Evolutionary conservation across 129 eudicot species (phyloP).

Genomic region (Pseudognaphalium luteoalbum): DNA sequence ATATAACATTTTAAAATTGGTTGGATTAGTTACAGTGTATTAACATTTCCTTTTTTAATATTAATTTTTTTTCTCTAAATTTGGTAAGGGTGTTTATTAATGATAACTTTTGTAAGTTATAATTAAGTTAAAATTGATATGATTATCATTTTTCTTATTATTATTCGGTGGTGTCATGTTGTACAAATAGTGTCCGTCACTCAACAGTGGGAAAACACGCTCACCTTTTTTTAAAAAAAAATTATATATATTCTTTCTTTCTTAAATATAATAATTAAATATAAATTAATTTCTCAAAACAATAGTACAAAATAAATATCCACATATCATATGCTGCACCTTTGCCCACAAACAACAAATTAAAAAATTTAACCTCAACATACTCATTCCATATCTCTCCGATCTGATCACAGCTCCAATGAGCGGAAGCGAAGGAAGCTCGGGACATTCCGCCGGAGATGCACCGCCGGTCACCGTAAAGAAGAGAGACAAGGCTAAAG

Average conservation of each 20-base stretch:
- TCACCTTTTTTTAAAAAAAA: not conserved
- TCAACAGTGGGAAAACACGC: not conserved
- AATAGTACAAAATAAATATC: not conserved
- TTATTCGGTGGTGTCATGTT: not conserved
- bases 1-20: no score
- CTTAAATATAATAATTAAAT: no score
- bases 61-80: no score
- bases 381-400: slow-evolving; percentile 10
- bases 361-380: slow-evolving; percentile 14
- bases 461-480: slow-evolving; percentile 32
- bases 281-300: not conserved
- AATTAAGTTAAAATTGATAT: no score
- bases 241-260: no score
- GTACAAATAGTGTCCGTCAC: not conserved
- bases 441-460: slow-evolving; percentile 66
- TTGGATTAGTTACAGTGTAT: no score
- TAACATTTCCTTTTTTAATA: no score
- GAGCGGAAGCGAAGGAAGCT: slow-evolving; percentile 81
- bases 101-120: no score
- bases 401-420: slow-evolving; percentile 35
- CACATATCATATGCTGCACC: not conserved
- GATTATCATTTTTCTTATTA: not conserved
- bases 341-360: not conserved
- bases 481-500: slow-evolving; percentile 78
- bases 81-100: no score